Evolutionary conservation across 306 rosid genomes (phyloP), one percentile per base, ranked within the genome.

Genomic region (Malus fusca): DNA sequence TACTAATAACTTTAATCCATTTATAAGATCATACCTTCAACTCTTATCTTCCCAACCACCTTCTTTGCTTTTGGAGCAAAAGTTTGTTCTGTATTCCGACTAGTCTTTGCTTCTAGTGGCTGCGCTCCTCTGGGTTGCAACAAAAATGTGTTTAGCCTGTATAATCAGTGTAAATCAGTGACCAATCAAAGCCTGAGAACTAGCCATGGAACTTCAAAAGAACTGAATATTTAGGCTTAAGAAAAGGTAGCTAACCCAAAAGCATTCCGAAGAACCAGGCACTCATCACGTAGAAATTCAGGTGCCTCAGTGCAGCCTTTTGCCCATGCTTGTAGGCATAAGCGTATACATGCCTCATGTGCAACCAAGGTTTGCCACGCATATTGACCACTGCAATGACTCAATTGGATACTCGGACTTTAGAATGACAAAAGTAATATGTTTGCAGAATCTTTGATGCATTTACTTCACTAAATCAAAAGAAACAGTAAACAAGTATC

Each of bases 351-450:
- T 60, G 99, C 98, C 59, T 95, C 99, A 78, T 95, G 90, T 59
- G 99, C 90, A 77, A 95, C 83, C 73, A 95, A 85, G 66, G 98
- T 90, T 89, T 95, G 98, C 97, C 97, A 95, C 37, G 97, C 96
- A 82, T 82, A 77, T 65, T 95, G 98, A 75, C 98, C 92, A 76
- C 88, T 95, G 85, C 84, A 92, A 80, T 84, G 72, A 77, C 63
- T 48, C 40, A 35, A 35, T 35, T 35, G 40, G 40, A 35, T 35
- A 35, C 40, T 35, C 5, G 40, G 40, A 35, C 40, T 35, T 35
- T 6, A 35, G 40, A 23, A 56, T 72, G 44, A 33, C 30, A 35
- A 58, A 72, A 58, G 15, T 23, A 73, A 42, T 23, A 4, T 59
- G 46, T 22, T 42, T 23, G 59, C 56, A 64, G 33, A 3, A 42